Conservation (phyloP, 2,329 filamentous ascomycete genomes). For the Emergomyces orientalis region DNA sequence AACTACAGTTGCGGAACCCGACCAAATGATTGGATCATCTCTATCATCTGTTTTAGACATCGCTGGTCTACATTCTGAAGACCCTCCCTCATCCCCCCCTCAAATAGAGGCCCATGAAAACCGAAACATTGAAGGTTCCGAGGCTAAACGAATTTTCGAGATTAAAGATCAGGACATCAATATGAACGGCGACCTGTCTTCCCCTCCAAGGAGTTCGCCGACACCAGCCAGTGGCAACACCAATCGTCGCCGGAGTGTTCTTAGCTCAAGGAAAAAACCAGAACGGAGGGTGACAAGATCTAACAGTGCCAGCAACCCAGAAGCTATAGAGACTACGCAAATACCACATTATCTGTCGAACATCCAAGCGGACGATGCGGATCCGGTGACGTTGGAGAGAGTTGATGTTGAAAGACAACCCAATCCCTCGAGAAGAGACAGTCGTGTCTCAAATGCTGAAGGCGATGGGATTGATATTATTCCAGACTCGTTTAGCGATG, state of each 20-base stretch:
- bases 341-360: background rate
- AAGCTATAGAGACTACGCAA: too few species aligned
- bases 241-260: background rate
- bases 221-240: background rate
- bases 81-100: slow-evolving; percentile 32
- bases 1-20: slow-evolving; percentile 6
- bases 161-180: background rate
- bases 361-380: background rate
- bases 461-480: slow-evolving; percentile 18
- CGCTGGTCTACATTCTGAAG: slow-evolving; percentile 14
- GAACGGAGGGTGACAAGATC: background rate
- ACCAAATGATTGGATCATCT: slow-evolving; percentile 9
- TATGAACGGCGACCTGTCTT: background rate
- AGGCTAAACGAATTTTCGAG: background rate
- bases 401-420: background rate
- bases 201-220: background rate
- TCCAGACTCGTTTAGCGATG: slow-evolving; percentile 31
- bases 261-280: background rate
- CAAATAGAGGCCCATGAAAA: slow-evolving; percentile 13
- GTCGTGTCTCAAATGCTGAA: background rate
- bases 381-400: background rate
- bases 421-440: background rate
- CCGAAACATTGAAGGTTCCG: background rate
- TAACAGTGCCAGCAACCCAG: background rate
- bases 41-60: slow-evolving; percentile 12